Percentiles rank a stretch among this genome's conserved stretches.
These are phyloP conservation scores for Penicillium capsulatum DNA, from an alignment of 2,329 filamentous ascomycete genomes.

Conservation along the genomic window DNA sequence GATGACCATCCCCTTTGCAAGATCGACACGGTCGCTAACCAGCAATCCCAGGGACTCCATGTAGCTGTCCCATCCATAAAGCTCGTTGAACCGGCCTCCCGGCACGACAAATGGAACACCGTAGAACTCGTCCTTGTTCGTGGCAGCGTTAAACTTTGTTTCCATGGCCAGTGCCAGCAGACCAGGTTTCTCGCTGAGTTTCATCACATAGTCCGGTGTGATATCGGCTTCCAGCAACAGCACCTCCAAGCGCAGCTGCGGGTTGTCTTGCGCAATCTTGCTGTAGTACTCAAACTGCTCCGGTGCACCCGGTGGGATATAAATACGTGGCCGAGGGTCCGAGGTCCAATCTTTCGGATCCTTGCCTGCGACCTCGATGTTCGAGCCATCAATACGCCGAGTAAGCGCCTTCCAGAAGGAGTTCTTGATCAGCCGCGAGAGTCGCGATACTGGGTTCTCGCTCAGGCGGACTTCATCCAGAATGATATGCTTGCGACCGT, in stretches of 20 bases:
- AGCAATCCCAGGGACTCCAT: conserved; percentile 93
- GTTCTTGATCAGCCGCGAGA: conserved; percentile 79
- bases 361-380: conserved; percentile 72
- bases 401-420: conserved; percentile 93
- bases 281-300: conserved; percentile 89
- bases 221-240: conserved; percentile 67
- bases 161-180: conserved; percentile 88
- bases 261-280: conserved; percentile 69
- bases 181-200: conserved; percentile 82
- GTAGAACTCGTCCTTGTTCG: conserved; percentile 65
- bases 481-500: conserved; percentile 81
- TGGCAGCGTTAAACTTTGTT: conserved; percentile 62
- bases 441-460: conserved; percentile 87
- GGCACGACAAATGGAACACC: conserved; percentile 96
- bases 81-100: conserved; percentile 93
- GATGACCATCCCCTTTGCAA: conserved; percentile 89
- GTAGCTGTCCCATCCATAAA: conserved; percentile 99
- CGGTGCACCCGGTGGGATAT: conserved; percentile 77
- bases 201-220: conserved; percentile 73
- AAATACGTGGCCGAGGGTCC: conserved; percentile 85
- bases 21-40: conserved; percentile 75
- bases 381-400: conserved; percentile 77
- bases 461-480: conserved; percentile 87
- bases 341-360: conserved; percentile 96
- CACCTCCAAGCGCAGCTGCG: conserved; percentile 84